Conservation (phyloP, 805 yeast genomes). For the Saturnispora diversa region DNA sequence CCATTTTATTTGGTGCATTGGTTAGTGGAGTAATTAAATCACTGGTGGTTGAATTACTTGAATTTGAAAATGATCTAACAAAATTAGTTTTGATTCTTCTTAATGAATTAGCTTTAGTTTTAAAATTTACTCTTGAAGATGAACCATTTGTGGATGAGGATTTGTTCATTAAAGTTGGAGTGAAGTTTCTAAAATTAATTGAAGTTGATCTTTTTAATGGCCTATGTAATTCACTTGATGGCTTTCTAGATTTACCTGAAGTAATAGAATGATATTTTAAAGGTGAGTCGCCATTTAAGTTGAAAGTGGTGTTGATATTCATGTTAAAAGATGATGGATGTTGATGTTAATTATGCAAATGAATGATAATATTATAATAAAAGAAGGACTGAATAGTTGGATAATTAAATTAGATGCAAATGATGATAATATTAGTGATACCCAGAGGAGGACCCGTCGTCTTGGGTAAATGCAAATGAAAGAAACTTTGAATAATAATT, state of each 20-base stretch:
- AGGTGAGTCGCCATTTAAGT: not conserved
- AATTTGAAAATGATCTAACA: conserved; percentile 1
- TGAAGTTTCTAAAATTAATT: conserved; percentile 19
- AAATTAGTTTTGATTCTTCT: conserved; percentile 3
- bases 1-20: not conserved
- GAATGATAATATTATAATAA: no score
- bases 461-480: no score
- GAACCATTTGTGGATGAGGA: not conserved
- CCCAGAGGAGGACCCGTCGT: no score
- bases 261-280: not conserved
- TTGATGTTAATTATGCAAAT: no score
- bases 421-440: no score
- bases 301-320: not conserved
- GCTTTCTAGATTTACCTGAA: conserved; percentile 10
- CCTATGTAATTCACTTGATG: conserved; percentile 17
- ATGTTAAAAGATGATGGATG: no score
- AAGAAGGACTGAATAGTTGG: conserved; percentile 4
- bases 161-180: conserved; percentile 12
- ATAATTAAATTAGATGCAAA: no score
- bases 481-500: no score
- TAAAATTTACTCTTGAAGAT: not conserved
- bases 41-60: no score
- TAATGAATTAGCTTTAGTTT: not conserved
- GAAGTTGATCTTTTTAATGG: conserved; percentile 27
- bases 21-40: no score